A percentile compares a stretch with the other conserved stretches of the same genome.
phyloP scores from a whole-genome alignment of 176 grass and related monocot genomes.

The Canna indica region DNA sequence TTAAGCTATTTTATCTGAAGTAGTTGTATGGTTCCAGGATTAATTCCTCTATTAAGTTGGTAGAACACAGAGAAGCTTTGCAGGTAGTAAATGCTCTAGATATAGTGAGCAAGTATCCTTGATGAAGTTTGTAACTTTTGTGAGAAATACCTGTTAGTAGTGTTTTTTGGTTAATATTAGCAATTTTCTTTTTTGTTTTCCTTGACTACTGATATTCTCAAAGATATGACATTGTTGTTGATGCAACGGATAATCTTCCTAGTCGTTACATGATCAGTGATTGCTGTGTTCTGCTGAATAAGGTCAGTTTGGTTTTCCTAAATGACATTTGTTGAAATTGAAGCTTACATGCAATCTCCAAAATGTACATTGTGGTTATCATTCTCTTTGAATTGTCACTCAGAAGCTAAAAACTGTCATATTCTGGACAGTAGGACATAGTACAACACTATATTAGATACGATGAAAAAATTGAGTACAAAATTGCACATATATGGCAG shows the following conservation, averaged over 20 bases:
- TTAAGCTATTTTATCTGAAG: neutral
- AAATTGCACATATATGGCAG: neutral
- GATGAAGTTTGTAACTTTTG: slow-evolving; percentile 11
- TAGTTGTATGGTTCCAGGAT: slow-evolving; percentile 49
- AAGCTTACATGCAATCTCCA: neutral
- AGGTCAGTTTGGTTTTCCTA: slow-evolving; percentile 35
- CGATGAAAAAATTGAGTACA: neutral
- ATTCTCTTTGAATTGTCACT: too few relatives aligned
- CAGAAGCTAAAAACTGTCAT: too few relatives aligned
- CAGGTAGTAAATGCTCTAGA: slow-evolving; percentile 60
- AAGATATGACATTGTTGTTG: slow-evolving; percentile 91
- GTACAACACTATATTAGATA: neutral
- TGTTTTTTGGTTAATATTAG: neutral
- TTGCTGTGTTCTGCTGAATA: slow-evolving; percentile 78
- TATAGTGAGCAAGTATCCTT: slow-evolving; percentile 80
- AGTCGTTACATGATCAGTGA: slow-evolving; percentile 94
- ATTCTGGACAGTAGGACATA: too few relatives aligned
- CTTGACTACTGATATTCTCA: slow-evolving; percentile 35
- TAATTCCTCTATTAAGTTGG: slow-evolving; percentile 79
- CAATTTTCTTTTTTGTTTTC: slow-evolving; percentile 29
- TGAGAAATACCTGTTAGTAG: neutral
- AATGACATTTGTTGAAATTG: neutral
- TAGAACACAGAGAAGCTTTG: slow-evolving; percentile 68
- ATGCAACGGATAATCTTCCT: slow-evolving; percentile 92
- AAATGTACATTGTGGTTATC: neutral